Conservation (phyloP, 2,329 filamentous ascomycete species). For the Epichloe baconii region DNA sequence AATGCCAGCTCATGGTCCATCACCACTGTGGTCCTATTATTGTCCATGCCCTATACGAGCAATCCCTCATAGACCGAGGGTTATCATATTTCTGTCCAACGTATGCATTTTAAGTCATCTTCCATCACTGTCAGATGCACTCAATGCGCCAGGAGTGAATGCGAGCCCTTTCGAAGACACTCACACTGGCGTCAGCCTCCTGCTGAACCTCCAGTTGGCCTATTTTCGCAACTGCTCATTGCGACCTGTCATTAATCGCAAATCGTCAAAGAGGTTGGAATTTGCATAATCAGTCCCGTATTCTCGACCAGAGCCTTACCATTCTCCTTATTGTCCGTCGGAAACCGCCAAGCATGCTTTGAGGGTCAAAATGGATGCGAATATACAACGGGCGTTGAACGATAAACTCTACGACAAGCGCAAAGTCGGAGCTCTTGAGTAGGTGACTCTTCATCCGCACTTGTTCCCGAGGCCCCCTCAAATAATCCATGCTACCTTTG, state of each 20-base stretch:
- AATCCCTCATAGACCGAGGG: no score
- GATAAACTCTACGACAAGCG: constrained; percentile 99
- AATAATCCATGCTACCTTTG: not conserved
- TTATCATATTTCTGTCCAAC: no score
- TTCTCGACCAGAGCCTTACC: not conserved
- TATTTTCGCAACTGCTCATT: not conserved
- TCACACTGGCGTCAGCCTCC: not conserved
- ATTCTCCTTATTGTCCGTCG: not conserved
- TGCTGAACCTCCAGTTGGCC: not conserved
- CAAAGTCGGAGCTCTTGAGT: constrained; percentile 94
- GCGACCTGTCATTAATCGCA: not conserved
- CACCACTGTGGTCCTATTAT: no score
- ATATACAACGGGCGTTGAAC: constrained; percentile 81
- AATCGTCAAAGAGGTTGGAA: not conserved
- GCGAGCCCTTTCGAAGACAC: not conserved
- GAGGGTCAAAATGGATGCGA: constrained; percentile 60
- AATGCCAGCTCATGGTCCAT: no score
- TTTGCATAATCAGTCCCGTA: not conserved
- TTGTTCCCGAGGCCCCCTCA: not conserved
- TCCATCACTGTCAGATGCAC: not conserved
- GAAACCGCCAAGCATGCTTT: constrained; percentile 1
- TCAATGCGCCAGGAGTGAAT: not conserved
- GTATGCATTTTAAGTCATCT: no score
- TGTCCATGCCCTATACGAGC: no score
- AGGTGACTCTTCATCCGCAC: constrained; percentile 25